A percentile compares a stretch with the other conserved stretches of the same genome.
Conservation (phyloP, 108 stramenopile species). For the Fistulifera pelliculosa region DNA sequence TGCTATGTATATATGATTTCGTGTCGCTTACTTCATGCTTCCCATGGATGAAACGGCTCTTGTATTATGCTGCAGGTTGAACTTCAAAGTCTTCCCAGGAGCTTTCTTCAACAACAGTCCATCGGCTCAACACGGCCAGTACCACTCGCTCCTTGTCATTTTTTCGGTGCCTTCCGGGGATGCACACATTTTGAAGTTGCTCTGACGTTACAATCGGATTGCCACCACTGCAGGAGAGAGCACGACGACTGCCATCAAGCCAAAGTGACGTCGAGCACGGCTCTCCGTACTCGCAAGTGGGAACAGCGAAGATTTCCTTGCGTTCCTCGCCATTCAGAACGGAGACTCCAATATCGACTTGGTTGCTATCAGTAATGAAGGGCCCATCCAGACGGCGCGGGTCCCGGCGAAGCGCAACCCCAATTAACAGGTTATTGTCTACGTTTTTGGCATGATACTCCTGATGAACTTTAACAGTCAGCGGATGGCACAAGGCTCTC, state of each 20-base stretch:
- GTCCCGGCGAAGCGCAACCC: background rate
- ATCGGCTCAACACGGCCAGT: too few species aligned
- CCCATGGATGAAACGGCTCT: too few species aligned
- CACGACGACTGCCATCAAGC: constrained; percentile 1
- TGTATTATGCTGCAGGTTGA: too few species aligned
- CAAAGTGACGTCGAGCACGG: background rate
- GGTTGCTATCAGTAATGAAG: background rate
- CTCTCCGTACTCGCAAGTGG: constrained; percentile 8
- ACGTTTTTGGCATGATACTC: constrained; percentile 2
- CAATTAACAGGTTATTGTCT: background rate
- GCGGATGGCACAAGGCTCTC: constrained; percentile 4
- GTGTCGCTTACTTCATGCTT: too few species aligned
- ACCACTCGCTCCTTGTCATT: too few species aligned
- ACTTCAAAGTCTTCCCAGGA: too few species aligned
- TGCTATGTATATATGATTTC: too few species aligned
- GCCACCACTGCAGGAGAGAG: background rate
- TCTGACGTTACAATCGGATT: too few species aligned
- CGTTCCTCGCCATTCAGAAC: constrained; percentile 10
- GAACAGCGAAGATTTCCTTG: constrained; percentile 10
- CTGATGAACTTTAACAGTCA: constrained; percentile 5
- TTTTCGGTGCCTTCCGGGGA: too few species aligned
- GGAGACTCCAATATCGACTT: background rate
- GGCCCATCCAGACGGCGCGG: background rate
- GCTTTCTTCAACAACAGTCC: too few species aligned
- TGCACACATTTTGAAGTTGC: too few species aligned